phyloP scores from a whole-genome alignment of 2,329 filamentous ascomycete genomes.

The Colletotrichum sp. region DNA sequence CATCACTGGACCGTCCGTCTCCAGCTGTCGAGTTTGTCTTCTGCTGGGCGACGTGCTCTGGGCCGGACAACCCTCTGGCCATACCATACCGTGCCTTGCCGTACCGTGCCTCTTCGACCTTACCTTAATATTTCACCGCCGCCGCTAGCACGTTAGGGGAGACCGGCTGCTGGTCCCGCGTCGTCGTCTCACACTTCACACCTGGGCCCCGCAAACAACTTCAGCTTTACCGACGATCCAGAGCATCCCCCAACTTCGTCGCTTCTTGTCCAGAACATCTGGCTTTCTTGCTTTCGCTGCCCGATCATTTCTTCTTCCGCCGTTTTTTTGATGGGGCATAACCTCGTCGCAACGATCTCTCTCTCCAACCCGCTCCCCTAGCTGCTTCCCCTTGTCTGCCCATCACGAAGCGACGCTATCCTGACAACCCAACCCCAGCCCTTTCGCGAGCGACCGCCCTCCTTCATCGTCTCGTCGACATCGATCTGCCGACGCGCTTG shows the following conservation, averaged over 20 bases:
- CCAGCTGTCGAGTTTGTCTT: conserved; percentile 10
- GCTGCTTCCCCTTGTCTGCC: conserved; percentile 5
- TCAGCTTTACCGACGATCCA: conserved; percentile 23
- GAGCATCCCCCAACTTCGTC: conserved; percentile 2
- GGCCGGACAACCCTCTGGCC: conserved; percentile 10
- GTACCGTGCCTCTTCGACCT: neutral
- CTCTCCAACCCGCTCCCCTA: neutral
- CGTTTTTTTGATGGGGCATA: conserved; percentile 13
- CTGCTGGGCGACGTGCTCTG: neutral
- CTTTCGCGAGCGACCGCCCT: conserved; percentile 18
- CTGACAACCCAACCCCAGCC: conserved; percentile 10
- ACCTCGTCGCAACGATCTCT: conserved; percentile 3
- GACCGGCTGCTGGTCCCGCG: conserved; percentile 22
- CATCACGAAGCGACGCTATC: conserved; percentile 17
- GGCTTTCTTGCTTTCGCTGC: conserved; percentile 12
- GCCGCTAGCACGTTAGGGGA: conserved; percentile 22
- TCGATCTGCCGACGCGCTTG: conserved; percentile 19
- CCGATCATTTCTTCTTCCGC: conserved; percentile 1
- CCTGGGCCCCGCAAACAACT: conserved; percentile 25
- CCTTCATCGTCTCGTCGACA: conserved; percentile 15
- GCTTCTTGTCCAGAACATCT: conserved; percentile 4
- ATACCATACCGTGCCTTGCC: conserved; percentile 1
- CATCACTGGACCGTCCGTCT: conserved; percentile 18
- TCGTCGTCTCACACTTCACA: conserved; percentile 23
- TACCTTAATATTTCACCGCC: conserved; percentile 22